These are phyloP conservation scores for Bacterosira constricta DNA, from an alignment of 108 stramenopile species.

Conservation along the genomic window DNA sequence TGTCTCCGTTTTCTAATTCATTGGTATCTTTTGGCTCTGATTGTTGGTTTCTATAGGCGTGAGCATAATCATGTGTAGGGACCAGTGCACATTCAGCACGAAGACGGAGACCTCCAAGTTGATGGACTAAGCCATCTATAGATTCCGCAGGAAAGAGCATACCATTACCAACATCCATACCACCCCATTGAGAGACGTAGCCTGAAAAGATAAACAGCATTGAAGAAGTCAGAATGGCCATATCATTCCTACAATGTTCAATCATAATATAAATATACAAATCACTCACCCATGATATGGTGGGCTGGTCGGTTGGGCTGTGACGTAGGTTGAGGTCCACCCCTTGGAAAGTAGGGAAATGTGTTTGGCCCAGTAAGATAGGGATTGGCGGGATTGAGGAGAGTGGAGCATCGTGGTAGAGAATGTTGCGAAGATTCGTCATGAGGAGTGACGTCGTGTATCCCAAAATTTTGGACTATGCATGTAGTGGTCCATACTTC, in stretches of 20 bases:
- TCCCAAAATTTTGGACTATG: slow-evolving; percentile 72
- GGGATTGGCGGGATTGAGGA: slow-evolving; percentile 79
- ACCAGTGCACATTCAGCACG: slow-evolving; percentile 31
- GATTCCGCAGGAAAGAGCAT: slow-evolving; percentile 75
- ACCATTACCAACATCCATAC: slow-evolving; percentile 75
- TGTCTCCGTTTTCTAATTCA: background rate
- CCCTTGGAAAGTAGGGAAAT: slow-evolving; percentile 78
- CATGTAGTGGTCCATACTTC: slow-evolving; percentile 85
- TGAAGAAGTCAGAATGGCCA: too few relatives aligned
- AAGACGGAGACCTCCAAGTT: slow-evolving; percentile 65
- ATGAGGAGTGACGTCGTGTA: background rate
- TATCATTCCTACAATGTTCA: too few relatives aligned
- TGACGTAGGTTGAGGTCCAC: slow-evolving; percentile 28
- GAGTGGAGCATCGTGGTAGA: slow-evolving; percentile 17
- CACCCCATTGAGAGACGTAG: slow-evolving; percentile 75
- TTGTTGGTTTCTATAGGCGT: slow-evolving; percentile 24
- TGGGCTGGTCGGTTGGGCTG: slow-evolving; percentile 23
- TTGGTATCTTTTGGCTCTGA: background rate
- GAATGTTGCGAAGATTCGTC: background rate
- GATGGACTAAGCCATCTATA: slow-evolving; percentile 82
- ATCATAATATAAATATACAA: too few relatives aligned
- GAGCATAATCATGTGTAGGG: background rate
- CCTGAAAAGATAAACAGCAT: too few relatives aligned
- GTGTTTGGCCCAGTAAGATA: slow-evolving; percentile 63
- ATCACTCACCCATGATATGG: slow-evolving; percentile 70